Evolutionary conservation across 768 basidiomycete species (phyloP), one percentile per base, ranked within the genome.

Genomic region (button mushroom (Agaricus bisporus)): DNA sequence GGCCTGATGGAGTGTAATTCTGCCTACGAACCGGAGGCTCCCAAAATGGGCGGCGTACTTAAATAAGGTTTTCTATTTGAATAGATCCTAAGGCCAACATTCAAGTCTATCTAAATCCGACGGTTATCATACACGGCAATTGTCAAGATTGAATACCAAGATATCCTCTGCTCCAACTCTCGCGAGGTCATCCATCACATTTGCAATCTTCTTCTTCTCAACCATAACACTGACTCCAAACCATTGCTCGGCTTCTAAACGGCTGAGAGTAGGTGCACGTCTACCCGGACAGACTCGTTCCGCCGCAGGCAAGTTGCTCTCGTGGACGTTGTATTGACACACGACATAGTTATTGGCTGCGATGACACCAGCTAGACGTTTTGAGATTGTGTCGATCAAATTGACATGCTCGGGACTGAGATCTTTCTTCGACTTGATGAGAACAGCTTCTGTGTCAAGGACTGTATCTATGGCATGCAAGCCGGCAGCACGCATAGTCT

Each of bases 401-500:
- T 82, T 74, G 4, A 72, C 71, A 54, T 86, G 75, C 10, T 82
- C 70, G 2, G 84, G 77, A 56, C 85, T 78, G 58, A 88, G 90
- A 0, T 77, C 74, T 15, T 71, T 69, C 48, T 73, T 76, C 1
- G 89, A 91, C 57, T 84, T 88, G 76, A 99, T 97, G 35, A 99
- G 82, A 49, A 98, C 91, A 10, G 95, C 95, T 70, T 99, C 88
- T 1, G 73, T 72, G 26, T 85, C 68, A 51, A 99, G 80, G 10
- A 99, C 66, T 9, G 93, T 98, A 12, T 85, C 88, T 62, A 99
- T 98, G 38, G 95, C 84, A 66, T 90, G 90, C 51, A 98, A 76
- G 36, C 95, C 97, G 0, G 95, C 95, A 22, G 95, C 97, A 32
- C 95, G 91, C 97, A 99, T 99, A 7, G 97, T 99, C 63, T 99